Evolutionary conservation across 1,284 basidiomycete genomes (phyloP), one percentile per base, ranked within the genome.

Genomic region (Ceratobasidium sp.): DNA sequence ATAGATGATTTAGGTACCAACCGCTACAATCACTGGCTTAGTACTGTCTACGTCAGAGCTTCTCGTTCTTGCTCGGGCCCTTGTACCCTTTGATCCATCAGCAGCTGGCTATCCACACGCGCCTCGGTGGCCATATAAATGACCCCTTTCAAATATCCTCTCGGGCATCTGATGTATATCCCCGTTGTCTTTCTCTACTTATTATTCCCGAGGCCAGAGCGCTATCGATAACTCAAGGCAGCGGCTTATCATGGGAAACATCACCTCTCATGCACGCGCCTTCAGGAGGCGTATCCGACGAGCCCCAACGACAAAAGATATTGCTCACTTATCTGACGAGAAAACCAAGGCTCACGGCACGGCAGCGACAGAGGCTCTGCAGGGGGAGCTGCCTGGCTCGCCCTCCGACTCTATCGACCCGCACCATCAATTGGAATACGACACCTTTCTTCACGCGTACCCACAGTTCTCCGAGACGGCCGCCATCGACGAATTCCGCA

Each of bases 401-500:
- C 36, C 2, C 21, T 21, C 18, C 18, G n/a, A 57, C 32, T 28
- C 53, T 21, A 34, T 36, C 28, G 12, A 39, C 18, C 53, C 39
- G 26, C 18, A 43, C 18, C 23, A 14, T 4, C 36, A 16, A 16
- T 32, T 41, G 32, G 53, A 46, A 26, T 82, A 81, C 75, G 78
- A 77, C 71, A 73, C 76, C 16, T 84, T 84, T 78, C 77, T 82
- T 59, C 79, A 79, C 60, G 75, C 78, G 23, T 81, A 81, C 75
- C 83, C 83, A 21, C 80, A 81, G 57, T 83, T 83, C 75, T 75
- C 79, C 48, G 78, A 79, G 50, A 83, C 83, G 5, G 81, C 21
- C 80, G 88, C 88, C 70, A 79, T 93, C 71, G 91, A 93, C 77
- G 85, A 87, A 0, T 85, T 93, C 36, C 85, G 92, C 59, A 83